Conservation (phyloP, 306 rosid species). For the Pachyrhizus erosus region DNA sequence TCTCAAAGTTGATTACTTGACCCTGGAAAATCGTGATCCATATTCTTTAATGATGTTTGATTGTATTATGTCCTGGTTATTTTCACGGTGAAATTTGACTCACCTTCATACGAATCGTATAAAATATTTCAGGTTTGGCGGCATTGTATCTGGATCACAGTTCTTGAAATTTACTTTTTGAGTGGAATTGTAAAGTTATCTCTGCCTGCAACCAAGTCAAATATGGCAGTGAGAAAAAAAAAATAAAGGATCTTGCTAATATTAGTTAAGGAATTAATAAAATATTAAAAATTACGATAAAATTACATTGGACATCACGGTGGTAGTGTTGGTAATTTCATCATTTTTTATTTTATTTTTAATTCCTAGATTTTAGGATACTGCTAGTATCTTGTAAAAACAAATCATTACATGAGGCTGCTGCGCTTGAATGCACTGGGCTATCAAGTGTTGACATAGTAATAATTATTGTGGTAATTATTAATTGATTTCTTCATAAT, state of each 20-base stretch:
- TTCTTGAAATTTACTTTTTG: slow-evolving; percentile 3
- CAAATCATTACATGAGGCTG: too few species aligned
- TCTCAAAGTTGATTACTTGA: slow-evolving; percentile 45
- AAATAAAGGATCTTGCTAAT: not conserved
- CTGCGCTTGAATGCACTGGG: too few species aligned
- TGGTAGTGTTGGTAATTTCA: too few species aligned
- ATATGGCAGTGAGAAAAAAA: not conserved
- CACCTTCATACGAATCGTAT: slow-evolving; percentile 36
- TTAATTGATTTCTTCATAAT: too few species aligned
- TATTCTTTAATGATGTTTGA: slow-evolving; percentile 48
- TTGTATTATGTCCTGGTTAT: slow-evolving; percentile 53
- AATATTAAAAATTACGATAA: too few species aligned
- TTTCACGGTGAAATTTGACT: slow-evolving; percentile 49
- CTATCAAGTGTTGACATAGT: too few species aligned
- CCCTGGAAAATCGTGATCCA: slow-evolving; percentile 47
- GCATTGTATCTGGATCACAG: slow-evolving; percentile 37
- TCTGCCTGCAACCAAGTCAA: not conserved
- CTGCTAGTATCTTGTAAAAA: too few species aligned
- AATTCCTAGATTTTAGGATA: too few species aligned
- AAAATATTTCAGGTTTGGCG: slow-evolving; percentile 34
- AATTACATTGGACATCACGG: too few species aligned
- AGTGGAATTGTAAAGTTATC: not conserved
- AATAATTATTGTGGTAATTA: too few species aligned
- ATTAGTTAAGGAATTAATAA: too few species aligned
- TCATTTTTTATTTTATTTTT: too few species aligned